Base-by-base conservation (phyloP, 768 basidiomycete genomes). In the Peribolospora kevripleyi region DNA sequence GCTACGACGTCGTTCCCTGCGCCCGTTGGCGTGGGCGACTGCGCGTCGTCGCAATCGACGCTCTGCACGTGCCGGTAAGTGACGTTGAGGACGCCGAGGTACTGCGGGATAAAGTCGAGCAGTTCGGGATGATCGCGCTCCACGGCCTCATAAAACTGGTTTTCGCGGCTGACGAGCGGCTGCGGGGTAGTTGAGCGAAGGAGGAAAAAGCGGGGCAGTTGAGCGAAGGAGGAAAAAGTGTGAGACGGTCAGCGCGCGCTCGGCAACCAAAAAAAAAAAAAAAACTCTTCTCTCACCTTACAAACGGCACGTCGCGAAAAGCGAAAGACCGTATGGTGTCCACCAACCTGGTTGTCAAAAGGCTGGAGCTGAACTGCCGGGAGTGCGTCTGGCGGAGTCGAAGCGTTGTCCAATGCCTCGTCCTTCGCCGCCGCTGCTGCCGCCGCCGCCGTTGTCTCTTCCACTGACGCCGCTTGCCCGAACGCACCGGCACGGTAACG, bases 51-150 rank as follows among this genome's bases (percentile, higher is more conserved):
- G n/a, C 10, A 10, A 14, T 50, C 51, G 8, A 46, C 0, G 0
- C 56, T 67, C 1, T 67, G 68, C 1, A 86, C 82, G 10, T 81
- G 76, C 37, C 93, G 79, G 65, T 97, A 97, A 53, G 82, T 91
- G 62, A 98, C 91, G 46, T 97, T 75, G 87, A 98, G 93, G 54
- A 98, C 93, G 36, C 93, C 93, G 11, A 98, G 74, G 68, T 98
- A 98, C 48, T 90, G 81, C n/a, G 93, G 93, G 57, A 95, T 93
- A 64, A 86, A 98, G 10, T 76, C 81, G 4, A 97, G 74, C 7
- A 98, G 73, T 4, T 85, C 87, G 0, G 93, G 91, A 0, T 85
- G 84, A 63, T 87, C 84, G 38, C 80, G 76, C 66, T 98, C 93
- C 41, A 97, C 87, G 2, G 88, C 78, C 66, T 98, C 93, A 65